Evolutionary conservation across 2,329 filamentous ascomycete species (phyloP), one percentile per base, ranked within the genome.

Genomic region (Macrophomina pseudophaseolina): DNA sequence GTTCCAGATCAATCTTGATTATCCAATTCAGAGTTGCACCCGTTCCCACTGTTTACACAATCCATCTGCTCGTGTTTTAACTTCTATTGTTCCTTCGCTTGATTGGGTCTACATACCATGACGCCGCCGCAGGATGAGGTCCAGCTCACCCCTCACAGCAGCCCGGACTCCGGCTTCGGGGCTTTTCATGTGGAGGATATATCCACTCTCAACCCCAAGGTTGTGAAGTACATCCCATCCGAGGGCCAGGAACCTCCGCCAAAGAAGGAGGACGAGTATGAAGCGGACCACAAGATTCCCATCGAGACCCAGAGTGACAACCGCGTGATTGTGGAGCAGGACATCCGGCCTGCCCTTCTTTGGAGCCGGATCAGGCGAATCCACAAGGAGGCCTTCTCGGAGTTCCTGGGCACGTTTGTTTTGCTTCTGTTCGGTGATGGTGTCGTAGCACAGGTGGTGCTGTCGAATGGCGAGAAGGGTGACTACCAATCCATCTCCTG

Each of bases 401-500:
- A 91, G 70, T 91, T 91, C 77, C 84, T 89, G 59, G 89, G 88
- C 7, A 89, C 87, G 12, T 88, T 92, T 80, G 84, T 90, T 65
- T 76, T 92, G 69, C 81, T 92, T 67, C 78, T 91, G 48, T 92
- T 92, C 71, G 90, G 90, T 4, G 86, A 91, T 68, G 89, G 88
- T n/a, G 87, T 87, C 65, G 87, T 91, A 23, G 90, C 90, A 3
- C 90, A 92, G 75, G 89, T 91, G 0, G 79, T 87, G 0, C 82
- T 92, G n/a, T 64, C 63, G n/a, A n/a, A 38, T 1, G 53, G 64
- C 14, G 54, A 68, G 42, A 68, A 65, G 76, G 76, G 76, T 7
- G 58, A 68, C 30, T 78, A 78, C 48, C 72, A 76, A 52, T 71
- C 67, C 40, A 76, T 78, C 46, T 72, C 67, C n/a, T 62, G 58